Conservation (phyloP, 805 yeast genomes). For the Yarrowia sp. region DNA sequence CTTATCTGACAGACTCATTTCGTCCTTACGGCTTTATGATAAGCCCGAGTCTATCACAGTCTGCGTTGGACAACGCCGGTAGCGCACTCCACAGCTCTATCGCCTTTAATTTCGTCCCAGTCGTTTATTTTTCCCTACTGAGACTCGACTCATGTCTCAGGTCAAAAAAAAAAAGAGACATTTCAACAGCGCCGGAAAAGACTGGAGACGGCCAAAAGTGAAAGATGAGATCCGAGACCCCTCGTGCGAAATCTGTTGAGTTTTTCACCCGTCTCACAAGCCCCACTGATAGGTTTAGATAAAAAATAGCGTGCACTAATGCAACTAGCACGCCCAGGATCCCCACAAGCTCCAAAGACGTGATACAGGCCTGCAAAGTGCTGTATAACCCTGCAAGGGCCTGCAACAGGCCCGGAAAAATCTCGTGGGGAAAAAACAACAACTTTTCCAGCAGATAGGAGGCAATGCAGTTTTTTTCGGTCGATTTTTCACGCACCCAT, state of each 20-base stretch:
- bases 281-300: no score
- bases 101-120: neutral
- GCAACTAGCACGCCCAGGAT: no score
- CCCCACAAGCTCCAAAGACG: neutral
- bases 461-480: neutral
- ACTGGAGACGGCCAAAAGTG: no score
- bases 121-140: neutral
- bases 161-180: neutral
- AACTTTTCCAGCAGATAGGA: neutral
- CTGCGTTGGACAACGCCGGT: neutral
- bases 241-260: neutral
- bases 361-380: neutral
- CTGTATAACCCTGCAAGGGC: neutral
- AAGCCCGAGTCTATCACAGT: no score
- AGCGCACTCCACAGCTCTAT: neutral
- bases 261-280: no score
- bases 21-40: no score
- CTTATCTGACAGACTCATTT: no score
- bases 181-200: no score
- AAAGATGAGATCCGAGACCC: no score
- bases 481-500: no score
- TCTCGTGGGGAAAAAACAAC: neutral
- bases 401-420: neutral
- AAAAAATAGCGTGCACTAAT: no score
- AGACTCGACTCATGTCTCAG: conserved; percentile 18